Evolutionary conservation across 495 filamentous ascomycete species (phyloP).

Genomic region (Jackrogersella minutella): DNA sequence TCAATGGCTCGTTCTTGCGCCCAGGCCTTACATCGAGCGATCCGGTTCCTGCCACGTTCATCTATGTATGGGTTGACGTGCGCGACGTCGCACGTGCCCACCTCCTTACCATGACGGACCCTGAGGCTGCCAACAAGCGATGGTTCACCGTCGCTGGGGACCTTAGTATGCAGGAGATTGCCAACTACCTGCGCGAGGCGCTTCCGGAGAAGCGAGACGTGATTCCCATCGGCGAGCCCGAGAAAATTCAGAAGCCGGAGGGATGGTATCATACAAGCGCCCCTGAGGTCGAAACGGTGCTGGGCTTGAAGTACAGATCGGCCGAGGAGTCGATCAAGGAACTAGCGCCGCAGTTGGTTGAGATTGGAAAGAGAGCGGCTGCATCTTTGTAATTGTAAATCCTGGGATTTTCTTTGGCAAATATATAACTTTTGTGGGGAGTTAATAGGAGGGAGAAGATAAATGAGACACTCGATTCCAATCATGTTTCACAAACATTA

Average conservation of each 20-base stretch:
- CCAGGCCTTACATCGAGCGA: slow-evolving; percentile 64
- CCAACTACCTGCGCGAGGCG: slow-evolving; percentile 67
- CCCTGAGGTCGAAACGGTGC: slow-evolving; percentile 60
- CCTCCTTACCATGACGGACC: slow-evolving; percentile 70
- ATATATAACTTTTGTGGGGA: no score
- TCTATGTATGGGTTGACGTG: slow-evolving; percentile 71
- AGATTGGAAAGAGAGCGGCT: slow-evolving; percentile 19
- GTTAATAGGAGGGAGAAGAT: no score
- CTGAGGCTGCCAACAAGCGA: slow-evolving; percentile 72
- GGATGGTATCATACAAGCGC: slow-evolving; percentile 52
- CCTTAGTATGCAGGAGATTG: slow-evolving; percentile 71
- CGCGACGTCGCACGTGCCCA: slow-evolving; percentile 77
- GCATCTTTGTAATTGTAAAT: not conserved
- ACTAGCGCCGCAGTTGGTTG: slow-evolving; percentile 29
- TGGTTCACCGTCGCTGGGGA: slow-evolving; percentile 72
- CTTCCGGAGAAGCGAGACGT: slow-evolving; percentile 70
- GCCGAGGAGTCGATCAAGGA: slow-evolving; percentile 66
- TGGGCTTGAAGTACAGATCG: slow-evolving; percentile 65
- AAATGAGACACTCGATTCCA: no score
- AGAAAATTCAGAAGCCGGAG: slow-evolving; percentile 42
- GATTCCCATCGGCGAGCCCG: slow-evolving; percentile 61
- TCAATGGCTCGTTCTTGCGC: slow-evolving; percentile 59
- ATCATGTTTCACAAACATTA: no score
- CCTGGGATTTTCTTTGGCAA: no score
- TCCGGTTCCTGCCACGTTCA: slow-evolving; percentile 60